phyloP scores from a whole-genome alignment of 176 grass and related monocot species.

The Cenchrus fungigraminus region DNA sequence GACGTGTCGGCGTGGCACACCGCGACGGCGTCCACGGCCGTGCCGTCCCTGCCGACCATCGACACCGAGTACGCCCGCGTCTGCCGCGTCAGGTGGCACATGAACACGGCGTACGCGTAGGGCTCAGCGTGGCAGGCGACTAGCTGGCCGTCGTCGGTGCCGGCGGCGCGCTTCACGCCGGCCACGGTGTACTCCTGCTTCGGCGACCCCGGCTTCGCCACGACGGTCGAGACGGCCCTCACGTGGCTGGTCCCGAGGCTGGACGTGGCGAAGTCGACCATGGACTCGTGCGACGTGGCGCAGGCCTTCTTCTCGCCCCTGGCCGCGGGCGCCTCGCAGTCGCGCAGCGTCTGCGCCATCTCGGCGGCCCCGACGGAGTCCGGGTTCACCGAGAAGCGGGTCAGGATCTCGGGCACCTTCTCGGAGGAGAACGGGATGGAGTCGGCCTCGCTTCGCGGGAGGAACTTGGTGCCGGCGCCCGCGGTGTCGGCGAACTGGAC shows the following conservation, averaged over 20 bases:
- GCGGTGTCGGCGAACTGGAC: constrained; percentile 54
- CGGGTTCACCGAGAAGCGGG: constrained; percentile 58
- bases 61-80: constrained; percentile 75
- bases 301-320: constrained; percentile 77
- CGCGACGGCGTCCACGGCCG: constrained; percentile 64
- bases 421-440: constrained; percentile 74
- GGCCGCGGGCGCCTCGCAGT: constrained; percentile 62
- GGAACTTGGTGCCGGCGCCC: constrained; percentile 42
- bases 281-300: constrained; percentile 89
- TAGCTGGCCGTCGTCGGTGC: constrained; percentile 26
- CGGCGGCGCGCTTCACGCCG: constrained; percentile 41
- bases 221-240: constrained; percentile 50
- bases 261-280: constrained; percentile 84
- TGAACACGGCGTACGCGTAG: constrained; percentile 84
- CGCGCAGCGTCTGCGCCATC: constrained; percentile 58
- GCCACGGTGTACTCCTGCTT: constrained; percentile 66
- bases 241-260: constrained; percentile 70
- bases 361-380: constrained; percentile 59
- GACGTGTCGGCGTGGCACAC: constrained; percentile 83
- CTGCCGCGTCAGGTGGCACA: constrained; percentile 66
- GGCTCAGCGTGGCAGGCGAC: constrained; percentile 83
- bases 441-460: constrained; percentile 58
- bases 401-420: constrained; percentile 63
- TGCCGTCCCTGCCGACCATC: constrained; percentile 69
- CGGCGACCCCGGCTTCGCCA: constrained; percentile 41